Base-by-base conservation (phyloP, 202 grass and related monocot genomes). In the Tripidium arundinaceum region DNA sequence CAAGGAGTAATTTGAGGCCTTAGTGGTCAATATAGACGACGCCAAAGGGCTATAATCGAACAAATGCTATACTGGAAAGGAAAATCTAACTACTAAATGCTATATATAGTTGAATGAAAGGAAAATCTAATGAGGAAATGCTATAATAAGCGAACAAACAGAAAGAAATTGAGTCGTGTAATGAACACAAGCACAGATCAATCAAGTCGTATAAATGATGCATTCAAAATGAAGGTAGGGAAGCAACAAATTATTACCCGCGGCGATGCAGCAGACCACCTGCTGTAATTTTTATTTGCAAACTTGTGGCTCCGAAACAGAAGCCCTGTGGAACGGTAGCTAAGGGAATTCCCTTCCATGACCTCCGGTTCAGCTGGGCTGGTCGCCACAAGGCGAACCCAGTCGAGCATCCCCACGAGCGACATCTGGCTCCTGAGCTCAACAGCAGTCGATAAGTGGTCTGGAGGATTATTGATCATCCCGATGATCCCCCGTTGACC, bases 331-430 rank as follows among this genome's bases (percentile, higher is more conserved):
- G 54, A 64, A 26, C 64, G 25, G 36, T 71, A 36, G 34, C 43
- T 42, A 8, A 22, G 24, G 7, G 26, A 37, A 57, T 31, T 33
- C 8, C 3, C 45, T 50, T 47, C 34, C 9, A 7, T 26, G 25
- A 61, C 10, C 67, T 34, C 29, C 46, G 33, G 52, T 58, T 58
- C 54, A 58, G 9, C 18, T 29, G 81, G 84, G 65, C 27, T 61
- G 77, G 41, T 86, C 34, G 90, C 90, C 86, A 70, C 38, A 43
- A 50, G 70, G 46, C 72, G 46, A 47, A 92, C 28, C 86, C 81
- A 65, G 60, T 31, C 71, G 36, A 89, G 81, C 45, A 89, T 65
- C 80, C 47, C 57, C 31, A 46, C 75, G 3, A 83, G 3, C 22
- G 14, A 57, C 21, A 57, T 57, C 52, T 22, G 8, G 8, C 9